Conservation (phyloP, 495 filamentous ascomycete species). For the Gamarada debralockiae region DNA sequence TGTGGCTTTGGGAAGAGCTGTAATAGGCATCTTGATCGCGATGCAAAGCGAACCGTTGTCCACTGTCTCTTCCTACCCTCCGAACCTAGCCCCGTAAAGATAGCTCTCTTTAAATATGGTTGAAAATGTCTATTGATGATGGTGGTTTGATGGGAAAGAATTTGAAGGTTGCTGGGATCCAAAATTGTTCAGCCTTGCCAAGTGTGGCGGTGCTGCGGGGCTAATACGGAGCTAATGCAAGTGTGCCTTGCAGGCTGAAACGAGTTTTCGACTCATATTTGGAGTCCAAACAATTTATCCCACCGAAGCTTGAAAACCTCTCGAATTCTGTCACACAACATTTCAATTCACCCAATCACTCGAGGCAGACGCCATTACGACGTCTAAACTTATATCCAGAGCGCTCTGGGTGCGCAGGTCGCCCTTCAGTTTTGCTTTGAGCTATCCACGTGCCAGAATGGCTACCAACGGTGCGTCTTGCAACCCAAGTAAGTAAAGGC, state of each 20-base stretch:
- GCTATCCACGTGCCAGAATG: slow-evolving; percentile 43
- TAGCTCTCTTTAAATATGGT: no score
- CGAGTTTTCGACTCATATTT: not conserved
- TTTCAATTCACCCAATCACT: slow-evolving; percentile 11
- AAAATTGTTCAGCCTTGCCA: not conserved
- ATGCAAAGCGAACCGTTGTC: no score
- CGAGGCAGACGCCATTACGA: slow-evolving; percentile 31
- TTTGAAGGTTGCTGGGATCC: not conserved
- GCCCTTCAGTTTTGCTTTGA: slow-evolving; percentile 30
- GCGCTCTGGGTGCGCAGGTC: slow-evolving; percentile 35
- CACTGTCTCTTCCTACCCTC: no score
- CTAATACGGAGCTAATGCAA: no score
- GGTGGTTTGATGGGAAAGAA: not conserved
- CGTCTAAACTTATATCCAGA: slow-evolving; percentile 32
- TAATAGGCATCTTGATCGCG: slow-evolving; percentile 38
- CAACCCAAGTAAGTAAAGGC: slow-evolving; percentile 44
- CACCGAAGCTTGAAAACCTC: not conserved
- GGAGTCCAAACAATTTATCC: not conserved
- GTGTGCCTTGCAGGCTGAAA: no score
- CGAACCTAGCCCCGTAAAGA: no score
- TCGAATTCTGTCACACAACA: not conserved
- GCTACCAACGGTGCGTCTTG: slow-evolving; percentile 54
- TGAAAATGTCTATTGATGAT: no score
- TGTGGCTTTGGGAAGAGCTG: slow-evolving; percentile 60
- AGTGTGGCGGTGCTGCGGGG: not conserved